These are phyloP conservation scores for Selenicereus undatus DNA, from an alignment of 148 eudicot species.

Conservation along the genomic window DNA sequence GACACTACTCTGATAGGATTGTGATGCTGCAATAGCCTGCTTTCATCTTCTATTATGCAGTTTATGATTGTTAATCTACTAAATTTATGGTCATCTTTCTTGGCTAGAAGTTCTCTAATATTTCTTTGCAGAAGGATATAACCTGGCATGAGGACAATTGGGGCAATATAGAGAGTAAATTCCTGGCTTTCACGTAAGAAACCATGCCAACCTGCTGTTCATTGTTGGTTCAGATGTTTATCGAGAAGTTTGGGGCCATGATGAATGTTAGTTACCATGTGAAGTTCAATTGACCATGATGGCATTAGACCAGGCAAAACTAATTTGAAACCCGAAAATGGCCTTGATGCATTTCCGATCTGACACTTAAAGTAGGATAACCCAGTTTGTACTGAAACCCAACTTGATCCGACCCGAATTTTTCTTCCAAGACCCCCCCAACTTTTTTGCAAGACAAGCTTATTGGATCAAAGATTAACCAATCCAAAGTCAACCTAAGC, in stretches of 20 bases:
- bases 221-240: not conserved
- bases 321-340: too few species aligned
- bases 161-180: slow-evolving; percentile 86
- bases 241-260: not conserved
- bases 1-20: not conserved
- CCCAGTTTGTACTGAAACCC: too few species aligned
- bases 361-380: too few species aligned
- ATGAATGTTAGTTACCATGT: not conserved
- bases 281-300: not conserved
- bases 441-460: too few species aligned
- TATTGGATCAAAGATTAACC: too few species aligned
- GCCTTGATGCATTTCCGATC: too few species aligned
- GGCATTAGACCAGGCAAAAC: too few species aligned
- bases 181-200: slow-evolving; percentile 92
- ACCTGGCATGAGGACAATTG: slow-evolving; percentile 98
- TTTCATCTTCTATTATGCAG: not conserved
- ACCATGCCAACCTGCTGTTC: not conserved
- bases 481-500: too few species aligned
- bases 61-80: not conserved
- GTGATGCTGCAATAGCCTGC: not conserved
- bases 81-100: not conserved
- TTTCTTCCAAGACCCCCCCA: too few species aligned
- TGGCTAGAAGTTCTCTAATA: not conserved
- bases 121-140: slow-evolving; percentile 52
- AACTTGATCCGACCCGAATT: too few species aligned